A percentile compares a stretch with the other conserved stretches of the same genome.
Evolutionary conservation across 148 eudicot species (phyloP).

Genomic region (Polygonum maritimum): DNA sequence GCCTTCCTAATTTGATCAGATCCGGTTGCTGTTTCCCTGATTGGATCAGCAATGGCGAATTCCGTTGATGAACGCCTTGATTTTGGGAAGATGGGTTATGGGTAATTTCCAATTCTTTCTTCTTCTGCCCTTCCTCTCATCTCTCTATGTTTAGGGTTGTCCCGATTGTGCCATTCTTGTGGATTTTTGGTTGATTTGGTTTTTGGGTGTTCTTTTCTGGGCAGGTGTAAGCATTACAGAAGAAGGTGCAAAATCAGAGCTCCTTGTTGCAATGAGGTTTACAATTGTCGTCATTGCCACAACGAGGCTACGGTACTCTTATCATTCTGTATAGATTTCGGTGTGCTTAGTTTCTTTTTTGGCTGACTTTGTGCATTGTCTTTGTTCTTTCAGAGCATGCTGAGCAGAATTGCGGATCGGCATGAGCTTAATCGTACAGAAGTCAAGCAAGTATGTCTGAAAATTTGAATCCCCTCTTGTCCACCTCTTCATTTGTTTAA

Average conservation of each 20-base stretch:
- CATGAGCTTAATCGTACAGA: constrained; percentile 68
- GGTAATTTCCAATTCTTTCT: constrained; percentile 38
- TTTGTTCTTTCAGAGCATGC: constrained; percentile 37
- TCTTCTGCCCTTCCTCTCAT: not conserved
- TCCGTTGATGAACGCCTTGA: constrained; percentile 63
- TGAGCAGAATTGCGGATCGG: constrained; percentile 50
- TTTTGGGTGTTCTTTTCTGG: not conserved
- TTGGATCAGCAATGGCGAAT: constrained; percentile 45
- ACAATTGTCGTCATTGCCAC: constrained; percentile 91
- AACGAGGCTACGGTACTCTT: constrained; percentile 66
- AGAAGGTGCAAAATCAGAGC: constrained; percentile 92
- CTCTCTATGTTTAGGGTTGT: not conserved
- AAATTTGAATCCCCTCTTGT: not conserved
- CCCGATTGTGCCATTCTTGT: not conserved
- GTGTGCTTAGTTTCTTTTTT: constrained; percentile 8
- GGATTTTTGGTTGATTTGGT: not conserved
- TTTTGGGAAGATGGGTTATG: constrained; percentile 98
- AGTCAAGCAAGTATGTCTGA: constrained; percentile 64
- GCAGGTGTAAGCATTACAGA: constrained; percentile 89
- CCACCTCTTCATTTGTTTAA: not conserved
- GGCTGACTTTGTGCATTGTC: constrained; percentile 5
- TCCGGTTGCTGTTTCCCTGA: not conserved
- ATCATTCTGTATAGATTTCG: constrained; percentile 1
- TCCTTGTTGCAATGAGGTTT: constrained; percentile 94
- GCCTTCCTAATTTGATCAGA: not conserved